These are phyloP conservation scores for Didymella keratinophila DNA, from an alignment of 2,329 filamentous ascomycete genomes.

Conservation along the genomic window DNA sequence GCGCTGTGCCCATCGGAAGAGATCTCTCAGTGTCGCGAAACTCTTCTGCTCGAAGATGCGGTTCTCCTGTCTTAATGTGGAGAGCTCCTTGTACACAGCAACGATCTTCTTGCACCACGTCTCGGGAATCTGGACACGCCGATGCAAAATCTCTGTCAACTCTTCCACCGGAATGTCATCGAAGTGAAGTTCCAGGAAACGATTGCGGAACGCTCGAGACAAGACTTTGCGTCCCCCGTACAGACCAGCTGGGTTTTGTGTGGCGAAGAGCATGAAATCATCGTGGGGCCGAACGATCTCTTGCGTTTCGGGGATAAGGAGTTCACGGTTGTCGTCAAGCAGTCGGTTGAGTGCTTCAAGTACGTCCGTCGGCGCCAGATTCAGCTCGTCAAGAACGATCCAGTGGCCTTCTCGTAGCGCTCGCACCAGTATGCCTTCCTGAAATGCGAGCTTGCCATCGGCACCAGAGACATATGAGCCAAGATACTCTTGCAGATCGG, in stretches of 20 bases:
- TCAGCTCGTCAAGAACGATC: slow-evolving; percentile 98
- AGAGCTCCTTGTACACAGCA: slow-evolving; percentile 90
- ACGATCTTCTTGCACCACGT: slow-evolving; percentile 93
- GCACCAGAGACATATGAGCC: slow-evolving; percentile 89
- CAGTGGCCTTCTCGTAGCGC: slow-evolving; percentile 93
- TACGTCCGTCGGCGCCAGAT: slow-evolving; percentile 95
- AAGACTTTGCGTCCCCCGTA: slow-evolving; percentile 95
- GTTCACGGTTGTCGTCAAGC: slow-evolving; percentile 93
- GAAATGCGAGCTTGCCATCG: slow-evolving; percentile 86
- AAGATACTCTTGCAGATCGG: slow-evolving; percentile 95
- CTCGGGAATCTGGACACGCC: slow-evolving; percentile 86
- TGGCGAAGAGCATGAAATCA: slow-evolving; percentile 98
- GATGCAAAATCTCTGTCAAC: slow-evolving; percentile 87
- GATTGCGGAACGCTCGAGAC: slow-evolving; percentile 93
- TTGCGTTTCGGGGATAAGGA: slow-evolving; percentile 95
- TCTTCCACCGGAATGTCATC: slow-evolving; percentile 98
- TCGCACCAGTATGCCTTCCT: slow-evolving; percentile 92
- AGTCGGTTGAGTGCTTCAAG: slow-evolving; percentile 94
- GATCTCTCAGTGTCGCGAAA: slow-evolving; percentile 92
- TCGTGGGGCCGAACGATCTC: slow-evolving; percentile 90
- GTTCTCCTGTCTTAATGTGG: slow-evolving; percentile 85
- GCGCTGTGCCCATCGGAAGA: slow-evolving; percentile 93
- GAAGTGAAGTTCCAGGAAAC: slow-evolving; percentile 96
- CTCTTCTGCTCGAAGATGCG: slow-evolving; percentile 96
- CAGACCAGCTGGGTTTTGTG: slow-evolving; percentile 92